A percentile compares a stretch with the other conserved stretches of the same genome.
These are phyloP conservation scores for Rhizopogon vulgaris DNA, from an alignment of 768 basidiomycete species.

Conservation along the genomic window DNA sequence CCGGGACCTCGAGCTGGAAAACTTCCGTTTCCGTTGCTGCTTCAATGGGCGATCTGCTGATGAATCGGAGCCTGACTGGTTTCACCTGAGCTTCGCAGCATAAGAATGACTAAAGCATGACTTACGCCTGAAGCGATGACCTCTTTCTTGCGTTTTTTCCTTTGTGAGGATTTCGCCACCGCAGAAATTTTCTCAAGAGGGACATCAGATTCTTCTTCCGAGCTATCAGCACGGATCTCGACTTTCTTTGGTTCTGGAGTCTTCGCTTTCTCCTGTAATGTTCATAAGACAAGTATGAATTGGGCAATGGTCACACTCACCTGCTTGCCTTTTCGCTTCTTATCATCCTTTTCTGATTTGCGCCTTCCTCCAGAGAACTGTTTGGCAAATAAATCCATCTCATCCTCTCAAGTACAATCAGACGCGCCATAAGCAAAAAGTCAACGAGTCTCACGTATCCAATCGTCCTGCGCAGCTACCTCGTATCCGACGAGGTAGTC, in stretches of 20 bases:
- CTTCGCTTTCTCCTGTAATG: constrained; percentile 13
- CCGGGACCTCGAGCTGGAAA: neutral
- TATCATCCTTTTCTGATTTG: constrained; percentile 9
- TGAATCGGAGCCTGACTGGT: constrained; percentile 14
- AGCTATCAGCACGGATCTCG: constrained; percentile 7
- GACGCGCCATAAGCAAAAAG: neutral
- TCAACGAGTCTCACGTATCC: constrained; percentile 46
- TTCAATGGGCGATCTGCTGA: constrained; percentile 2
- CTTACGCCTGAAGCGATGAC: constrained; percentile 11
- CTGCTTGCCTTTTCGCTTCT: constrained; percentile 17
- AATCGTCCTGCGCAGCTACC: constrained; percentile 36
- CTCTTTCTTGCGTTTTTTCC: constrained; percentile 4
- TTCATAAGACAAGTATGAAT: neutral
- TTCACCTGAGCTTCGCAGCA: neutral
- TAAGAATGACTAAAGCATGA: neutral
- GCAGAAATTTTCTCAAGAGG: neutral
- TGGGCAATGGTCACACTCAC: neutral
- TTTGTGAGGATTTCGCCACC: neutral
- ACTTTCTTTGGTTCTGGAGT: constrained; percentile 4
- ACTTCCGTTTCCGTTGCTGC: neutral
- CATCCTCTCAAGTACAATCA: constrained; percentile 25
- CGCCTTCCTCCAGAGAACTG: constrained; percentile 20
- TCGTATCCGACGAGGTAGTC: constrained; percentile 47
- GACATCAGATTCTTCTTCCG: constrained; percentile 6
- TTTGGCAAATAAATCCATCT: constrained; percentile 31